Evolutionary conservation across 306 rosid genomes (phyloP), one percentile per base, ranked within the genome.

Genomic region (Canavalia gladiata): DNA sequence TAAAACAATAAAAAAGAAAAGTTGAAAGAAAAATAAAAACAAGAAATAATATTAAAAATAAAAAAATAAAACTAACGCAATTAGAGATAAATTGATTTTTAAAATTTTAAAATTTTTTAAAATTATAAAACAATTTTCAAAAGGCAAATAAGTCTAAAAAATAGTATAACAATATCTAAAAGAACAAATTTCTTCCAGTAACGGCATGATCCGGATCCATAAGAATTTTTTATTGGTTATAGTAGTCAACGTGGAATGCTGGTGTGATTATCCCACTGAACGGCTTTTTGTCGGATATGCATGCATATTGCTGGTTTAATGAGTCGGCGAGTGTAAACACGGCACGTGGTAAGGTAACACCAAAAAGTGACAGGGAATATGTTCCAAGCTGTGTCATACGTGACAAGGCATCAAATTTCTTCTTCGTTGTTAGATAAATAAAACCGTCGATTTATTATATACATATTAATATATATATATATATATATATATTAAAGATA

Each of bases 361-460:
- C n/a, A 76, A 69, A 69, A 69, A 80, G 83, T 50, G 33, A 50
- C 12, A 60, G 73, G 76, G 94, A 91, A 91, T 89, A 86, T 84
- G 87, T 86, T 84, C 92, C 55, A 35, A 29, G 7, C 52, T 28
- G 50, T 39, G 49, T 54, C 63, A 72, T 72, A 54, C 52, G 39
- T 31, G 81, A 81, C 43, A 58, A 72, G 74, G 81, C 84, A 70
- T 63, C 74, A 33, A 62, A 6, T 58, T 77, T 55, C 70, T 12
- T 68, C 46, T 75, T 83, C 13, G 35, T 82, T 35, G 67, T 82
- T 35, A 11, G 66, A 65, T 13, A 65, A 6, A 76, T 34, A 78
- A 35, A 78, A 81, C 84, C 87, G 79, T 81, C 60, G 77, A 79
- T 80, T 67, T 46, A 57, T 79, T 18, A 18, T 18, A 18, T 18